Conservation (phyloP, 345 rosid species). For the Excoecaria agallocha region DNA sequence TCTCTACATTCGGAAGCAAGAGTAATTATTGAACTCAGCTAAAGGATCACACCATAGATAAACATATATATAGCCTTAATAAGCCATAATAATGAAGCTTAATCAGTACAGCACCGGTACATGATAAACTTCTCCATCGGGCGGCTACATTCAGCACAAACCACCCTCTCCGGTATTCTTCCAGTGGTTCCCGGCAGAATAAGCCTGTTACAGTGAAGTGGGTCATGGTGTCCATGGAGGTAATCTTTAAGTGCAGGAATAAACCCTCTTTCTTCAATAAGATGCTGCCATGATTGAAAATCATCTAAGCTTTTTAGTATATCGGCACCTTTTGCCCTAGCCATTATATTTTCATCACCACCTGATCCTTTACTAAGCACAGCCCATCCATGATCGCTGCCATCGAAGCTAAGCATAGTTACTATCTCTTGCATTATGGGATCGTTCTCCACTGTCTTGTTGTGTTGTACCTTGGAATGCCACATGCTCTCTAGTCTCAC, state of each 20-base stretch:
- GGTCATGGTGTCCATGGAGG: constrained; percentile 26
- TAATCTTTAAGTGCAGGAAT: constrained; percentile 39
- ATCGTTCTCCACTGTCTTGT: constrained; percentile 40
- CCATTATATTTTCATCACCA: constrained; percentile 21
- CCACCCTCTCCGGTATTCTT: constrained; percentile 43
- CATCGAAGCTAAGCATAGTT: constrained; percentile 54
- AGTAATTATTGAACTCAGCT: neutral
- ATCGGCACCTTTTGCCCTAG: constrained; percentile 38
- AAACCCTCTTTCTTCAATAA: constrained; percentile 24
- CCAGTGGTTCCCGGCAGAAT: constrained; percentile 46
- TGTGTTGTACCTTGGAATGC: constrained; percentile 47
- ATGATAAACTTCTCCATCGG: constrained; percentile 58
- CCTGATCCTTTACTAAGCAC: constrained; percentile 38
- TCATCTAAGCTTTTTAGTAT: constrained; percentile 27
- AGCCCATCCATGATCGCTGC: constrained; percentile 64
- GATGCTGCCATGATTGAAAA: constrained; percentile 23
- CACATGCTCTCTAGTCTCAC: constrained; percentile 68
- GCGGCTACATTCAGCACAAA: constrained; percentile 53
- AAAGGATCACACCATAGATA: neutral
- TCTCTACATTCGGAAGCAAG: neutral
- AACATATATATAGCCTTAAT: neutral
- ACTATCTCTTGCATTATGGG: constrained; percentile 48
- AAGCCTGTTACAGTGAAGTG: constrained; percentile 54
- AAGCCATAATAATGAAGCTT: neutral
- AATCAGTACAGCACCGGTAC: constrained; percentile 63